Percentiles rank a stretch among this genome's conserved stretches.
These are phyloP conservation scores for Mycothermus thermophilus DNA, from an alignment of 495 filamentous ascomycete species.

Conservation along the genomic window DNA sequence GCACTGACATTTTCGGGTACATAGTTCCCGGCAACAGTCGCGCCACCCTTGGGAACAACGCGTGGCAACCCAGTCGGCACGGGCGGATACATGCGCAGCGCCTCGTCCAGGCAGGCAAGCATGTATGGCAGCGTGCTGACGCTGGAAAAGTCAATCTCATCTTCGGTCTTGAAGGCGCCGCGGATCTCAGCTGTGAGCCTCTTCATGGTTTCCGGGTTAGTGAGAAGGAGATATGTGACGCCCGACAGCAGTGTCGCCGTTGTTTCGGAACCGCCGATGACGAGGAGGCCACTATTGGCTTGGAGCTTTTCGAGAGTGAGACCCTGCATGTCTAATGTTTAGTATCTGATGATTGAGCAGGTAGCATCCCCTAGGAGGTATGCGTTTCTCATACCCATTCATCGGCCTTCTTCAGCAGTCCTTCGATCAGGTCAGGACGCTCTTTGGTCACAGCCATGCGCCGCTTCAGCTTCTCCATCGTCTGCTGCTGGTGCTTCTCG, in stretches of 20 bases:
- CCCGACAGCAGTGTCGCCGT: slow-evolving; percentile 43
- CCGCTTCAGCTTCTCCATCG: slow-evolving; percentile 25
- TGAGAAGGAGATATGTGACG: slow-evolving; percentile 38
- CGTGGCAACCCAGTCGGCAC: slow-evolving; percentile 34
- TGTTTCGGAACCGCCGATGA: slow-evolving; percentile 48
- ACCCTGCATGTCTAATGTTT: slow-evolving; percentile 13
- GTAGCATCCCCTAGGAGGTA: too few relatives aligned
- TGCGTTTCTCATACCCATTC: slow-evolving; percentile 21
- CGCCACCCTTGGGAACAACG: slow-evolving; percentile 31
- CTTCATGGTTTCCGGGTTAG: slow-evolving; percentile 26
- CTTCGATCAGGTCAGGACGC: slow-evolving; percentile 36
- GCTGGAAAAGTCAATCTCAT: slow-evolving; percentile 38
- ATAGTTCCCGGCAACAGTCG: slow-evolving; percentile 32
- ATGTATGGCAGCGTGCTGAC: slow-evolving; percentile 39
- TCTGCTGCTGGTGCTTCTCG: slow-evolving; percentile 22
- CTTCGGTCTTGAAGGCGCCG: slow-evolving; percentile 30
- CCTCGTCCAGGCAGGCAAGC: slow-evolving; percentile 42
- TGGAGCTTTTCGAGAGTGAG: slow-evolving; percentile 26
- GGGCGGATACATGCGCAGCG: slow-evolving; percentile 46
- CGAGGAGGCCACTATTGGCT: slow-evolving; percentile 27
- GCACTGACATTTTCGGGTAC: slow-evolving; percentile 27
- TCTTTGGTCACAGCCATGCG: slow-evolving; percentile 28
- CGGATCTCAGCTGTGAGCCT: slow-evolving; percentile 40
- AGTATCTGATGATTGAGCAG: background rate
- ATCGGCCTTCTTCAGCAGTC: slow-evolving; percentile 33